phyloP scores from a whole-genome alignment of 352 stramenopile genomes.

The Phytophthora ohioensis region DNA sequence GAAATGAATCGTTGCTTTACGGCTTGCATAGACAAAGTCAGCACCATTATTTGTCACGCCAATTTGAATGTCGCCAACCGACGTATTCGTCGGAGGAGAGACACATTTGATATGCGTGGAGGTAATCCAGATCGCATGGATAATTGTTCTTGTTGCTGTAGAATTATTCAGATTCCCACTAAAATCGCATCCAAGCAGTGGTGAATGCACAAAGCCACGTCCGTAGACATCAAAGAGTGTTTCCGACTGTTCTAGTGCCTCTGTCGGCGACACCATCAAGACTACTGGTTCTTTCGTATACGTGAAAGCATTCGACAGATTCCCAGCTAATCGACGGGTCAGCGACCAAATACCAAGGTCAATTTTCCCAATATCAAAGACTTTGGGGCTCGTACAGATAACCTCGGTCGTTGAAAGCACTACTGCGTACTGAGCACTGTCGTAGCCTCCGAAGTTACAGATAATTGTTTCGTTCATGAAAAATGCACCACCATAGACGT shows the following conservation, averaged over 20 bases:
- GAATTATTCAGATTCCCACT: not conserved
- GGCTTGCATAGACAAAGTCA: constrained; percentile 42
- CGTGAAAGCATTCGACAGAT: constrained; percentile 43
- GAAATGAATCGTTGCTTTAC: constrained; percentile 32
- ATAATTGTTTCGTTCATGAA: constrained; percentile 42
- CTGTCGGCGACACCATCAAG: constrained; percentile 47
- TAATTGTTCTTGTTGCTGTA: not conserved
- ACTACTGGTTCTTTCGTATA: constrained; percentile 54
- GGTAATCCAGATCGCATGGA: constrained; percentile 58
- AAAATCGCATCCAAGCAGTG: constrained; percentile 60
- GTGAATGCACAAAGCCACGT: constrained; percentile 57
- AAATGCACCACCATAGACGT: constrained; percentile 67
- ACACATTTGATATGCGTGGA: constrained; percentile 59
- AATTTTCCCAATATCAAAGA: constrained; percentile 26
- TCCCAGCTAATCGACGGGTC: constrained; percentile 34
- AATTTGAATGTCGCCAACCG: constrained; percentile 35
- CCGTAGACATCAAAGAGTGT: constrained; percentile 73
- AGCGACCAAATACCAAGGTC: constrained; percentile 44
- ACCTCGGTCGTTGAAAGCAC: constrained; percentile 56
- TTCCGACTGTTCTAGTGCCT: constrained; percentile 50
- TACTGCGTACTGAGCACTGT: constrained; percentile 28
- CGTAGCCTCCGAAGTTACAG: constrained; percentile 54
- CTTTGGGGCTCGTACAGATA: constrained; percentile 49
- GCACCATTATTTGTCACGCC: constrained; percentile 63
- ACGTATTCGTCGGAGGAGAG: constrained; percentile 33